A percentile compares a stretch with the other conserved stretches of the same genome.
These are phyloP conservation scores for Eucalyptus victrix DNA, from an alignment of 345 rosid species.

Conservation along the genomic window DNA sequence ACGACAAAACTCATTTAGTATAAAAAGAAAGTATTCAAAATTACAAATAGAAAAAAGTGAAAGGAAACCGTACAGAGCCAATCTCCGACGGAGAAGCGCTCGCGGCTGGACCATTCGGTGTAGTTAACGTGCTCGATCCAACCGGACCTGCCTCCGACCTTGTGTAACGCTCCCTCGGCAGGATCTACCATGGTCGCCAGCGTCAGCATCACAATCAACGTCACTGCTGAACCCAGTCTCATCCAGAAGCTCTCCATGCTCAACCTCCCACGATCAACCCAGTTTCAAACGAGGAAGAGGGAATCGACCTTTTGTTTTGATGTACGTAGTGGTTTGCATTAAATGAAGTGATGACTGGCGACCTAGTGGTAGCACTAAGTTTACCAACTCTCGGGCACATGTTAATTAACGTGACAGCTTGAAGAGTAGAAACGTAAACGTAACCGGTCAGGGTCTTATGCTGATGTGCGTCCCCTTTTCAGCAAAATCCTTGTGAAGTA, in stretches of 20 bases:
- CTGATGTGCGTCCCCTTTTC: background rate
- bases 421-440: background rate
- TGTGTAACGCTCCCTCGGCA: background rate
- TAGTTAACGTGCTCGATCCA: conserved; percentile 20
- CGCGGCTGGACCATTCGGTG: conserved; percentile 12
- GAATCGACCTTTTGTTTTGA: background rate
- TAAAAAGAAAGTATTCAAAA: background rate
- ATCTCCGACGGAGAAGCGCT: conserved; percentile 12
- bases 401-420: background rate
- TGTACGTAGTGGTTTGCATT: background rate
- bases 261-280: background rate
- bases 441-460: background rate
- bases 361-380: background rate
- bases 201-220: background rate
- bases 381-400: background rate
- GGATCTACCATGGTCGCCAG: background rate
- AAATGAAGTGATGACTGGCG: background rate
- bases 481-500: background rate
- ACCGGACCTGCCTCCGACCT: conserved; percentile 14
- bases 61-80: conserved; percentile 23
- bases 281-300: background rate
- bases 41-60: background rate
- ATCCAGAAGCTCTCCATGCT: background rate
- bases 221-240: background rate
- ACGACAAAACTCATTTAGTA: background rate